phyloP scores from a whole-genome alignment of 163 green algal genomes.

The Scenedesmus sp. region DNA sequence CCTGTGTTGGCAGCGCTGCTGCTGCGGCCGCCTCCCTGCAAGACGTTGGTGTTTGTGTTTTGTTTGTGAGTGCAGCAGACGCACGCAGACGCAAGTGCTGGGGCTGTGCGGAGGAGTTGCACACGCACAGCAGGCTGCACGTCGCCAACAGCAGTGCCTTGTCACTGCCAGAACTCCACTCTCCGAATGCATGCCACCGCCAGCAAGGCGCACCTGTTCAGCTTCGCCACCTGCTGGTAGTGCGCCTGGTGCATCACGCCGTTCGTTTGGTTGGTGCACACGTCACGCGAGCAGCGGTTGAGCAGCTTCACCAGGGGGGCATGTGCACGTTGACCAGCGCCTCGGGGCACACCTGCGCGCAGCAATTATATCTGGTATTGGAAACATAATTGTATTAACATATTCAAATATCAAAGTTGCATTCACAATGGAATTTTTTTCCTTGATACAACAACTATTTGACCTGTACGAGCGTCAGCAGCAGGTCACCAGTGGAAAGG shows the following conservation, averaged over 20 bases:
- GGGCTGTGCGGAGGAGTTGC: not conserved
- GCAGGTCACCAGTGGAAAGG: too few relatives aligned
- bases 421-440: too few relatives aligned
- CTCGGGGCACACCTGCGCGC: too few relatives aligned
- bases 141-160: too few relatives aligned
- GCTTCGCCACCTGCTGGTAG: conserved; percentile 21
- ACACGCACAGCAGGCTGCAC: too few relatives aligned
- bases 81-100: not conserved
- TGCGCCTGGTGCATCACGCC: conserved; percentile 54
- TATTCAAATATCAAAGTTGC: too few relatives aligned
- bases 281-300: conserved; percentile 49
- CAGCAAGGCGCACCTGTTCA: conserved; percentile 23
- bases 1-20: not conserved
- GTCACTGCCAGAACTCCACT: too few relatives aligned
- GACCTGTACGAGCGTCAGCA: too few relatives aligned
- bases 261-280: conserved; percentile 16
- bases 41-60: too few relatives aligned
- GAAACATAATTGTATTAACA: too few relatives aligned
- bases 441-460: too few relatives aligned
- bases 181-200: not conserved
- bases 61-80: not conserved
- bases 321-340: conserved; percentile 64
- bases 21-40: conserved; percentile 21
- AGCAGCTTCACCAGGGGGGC: conserved; percentile 66
- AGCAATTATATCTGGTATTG: too few relatives aligned